phyloP scores from a whole-genome alignment of 768 basidiomycete genomes.

The Filobasidium wieringae region DNA sequence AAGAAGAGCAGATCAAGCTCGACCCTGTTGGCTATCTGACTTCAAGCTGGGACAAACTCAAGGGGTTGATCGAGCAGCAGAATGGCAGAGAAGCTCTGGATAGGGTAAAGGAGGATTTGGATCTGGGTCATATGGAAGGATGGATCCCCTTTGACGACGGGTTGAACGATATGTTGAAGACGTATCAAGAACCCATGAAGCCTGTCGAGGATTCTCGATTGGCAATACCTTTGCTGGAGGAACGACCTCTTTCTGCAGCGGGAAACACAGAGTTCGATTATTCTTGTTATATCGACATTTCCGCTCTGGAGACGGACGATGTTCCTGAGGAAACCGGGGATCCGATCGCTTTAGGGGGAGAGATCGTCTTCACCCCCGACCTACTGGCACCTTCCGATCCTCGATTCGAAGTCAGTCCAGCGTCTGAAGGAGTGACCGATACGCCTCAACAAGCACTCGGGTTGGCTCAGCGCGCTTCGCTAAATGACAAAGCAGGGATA shows the following conservation, averaged over 20 bases:
- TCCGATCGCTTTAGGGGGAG: neutral
- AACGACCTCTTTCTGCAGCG: too few relatives aligned
- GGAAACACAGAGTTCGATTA: slow-evolving; percentile 8
- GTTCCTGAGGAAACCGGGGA: neutral
- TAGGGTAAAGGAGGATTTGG: neutral
- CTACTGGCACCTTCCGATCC: neutral
- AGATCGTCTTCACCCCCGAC: neutral
- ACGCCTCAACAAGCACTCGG: neutral
- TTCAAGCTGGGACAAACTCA: neutral
- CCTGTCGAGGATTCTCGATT: neutral
- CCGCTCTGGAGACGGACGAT: neutral
- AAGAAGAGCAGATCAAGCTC: too few relatives aligned
- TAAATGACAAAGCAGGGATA: neutral
- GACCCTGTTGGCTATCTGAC: neutral
- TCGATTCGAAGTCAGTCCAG: neutral
- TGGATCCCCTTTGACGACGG: neutral
- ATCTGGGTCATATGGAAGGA: neutral
- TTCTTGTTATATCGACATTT: slow-evolving; percentile 10
- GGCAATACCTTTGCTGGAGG: neutral
- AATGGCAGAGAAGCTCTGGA: neutral
- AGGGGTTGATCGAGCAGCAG: too few relatives aligned
- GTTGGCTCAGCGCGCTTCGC: neutral
- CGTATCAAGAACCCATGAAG: neutral
- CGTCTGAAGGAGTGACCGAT: neutral
- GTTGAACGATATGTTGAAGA: neutral